Evolutionary conservation across 345 rosid genomes (phyloP), one percentile per base, ranked within the genome.

Genomic region (Theobroma cacao): DNA sequence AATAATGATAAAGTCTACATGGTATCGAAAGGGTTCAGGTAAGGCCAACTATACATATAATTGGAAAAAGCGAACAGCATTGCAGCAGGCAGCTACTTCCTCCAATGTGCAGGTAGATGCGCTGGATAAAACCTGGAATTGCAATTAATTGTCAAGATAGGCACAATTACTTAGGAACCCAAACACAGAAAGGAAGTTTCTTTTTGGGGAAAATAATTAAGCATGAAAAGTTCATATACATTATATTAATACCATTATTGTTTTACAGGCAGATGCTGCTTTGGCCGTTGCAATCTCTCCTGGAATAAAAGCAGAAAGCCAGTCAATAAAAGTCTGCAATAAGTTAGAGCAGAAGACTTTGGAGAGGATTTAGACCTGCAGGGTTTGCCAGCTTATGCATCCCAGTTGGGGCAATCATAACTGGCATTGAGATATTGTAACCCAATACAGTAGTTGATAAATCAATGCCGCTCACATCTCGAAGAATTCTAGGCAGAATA

Each of bases 231-330:
- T 47, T 48, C 17, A 28, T 45, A 0, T 30, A 28, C 17, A 30
- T 45, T 9, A 8, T 59, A 3, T 5, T 12, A 45, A 26, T 91
- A 94, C 98, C 99, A 93, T 93, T 80, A 92, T 91, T 26, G 94
- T 90, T 83, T 88, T 87, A 78, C 88, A 87, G 0, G 89, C 81
- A 86, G 97, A 93, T 41, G 97, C 96, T 40, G 97, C 98, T 90
- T 85, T 91, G 7, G 99, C 97, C 12, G 97, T 93, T 20, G 95
- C 97, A 53, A 84, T 83, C 85, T 95, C 99, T 45, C 99, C 99
- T 95, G 86, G 15, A 50, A 55, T 58, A 43, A 26, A 77, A 81
- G 30, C 48, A 33, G 79, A 82, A 50, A 82, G 60, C 34, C 31
- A 28, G 58, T 52, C 36, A 40, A 43, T 77, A 18, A 48, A 55